Percentiles rank a stretch among this genome's conserved stretches.
These are phyloP conservation scores for Fomes fomentarius DNA, from an alignment of 1,284 basidiomycete genomes.

Conservation along the genomic window DNA sequence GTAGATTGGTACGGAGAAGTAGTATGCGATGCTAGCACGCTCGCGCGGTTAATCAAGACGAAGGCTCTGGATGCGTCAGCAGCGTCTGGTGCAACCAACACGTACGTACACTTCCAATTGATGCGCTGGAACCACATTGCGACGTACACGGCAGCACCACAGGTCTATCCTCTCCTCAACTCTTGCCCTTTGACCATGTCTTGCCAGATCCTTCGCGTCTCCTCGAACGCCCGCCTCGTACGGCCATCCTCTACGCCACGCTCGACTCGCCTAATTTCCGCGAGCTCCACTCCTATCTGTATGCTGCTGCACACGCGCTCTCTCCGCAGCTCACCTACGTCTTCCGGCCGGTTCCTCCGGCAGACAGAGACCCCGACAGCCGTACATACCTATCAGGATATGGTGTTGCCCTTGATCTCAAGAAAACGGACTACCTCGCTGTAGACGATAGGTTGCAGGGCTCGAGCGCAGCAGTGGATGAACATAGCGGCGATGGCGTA, in stretches of 20 bases:
- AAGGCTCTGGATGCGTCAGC: constrained; percentile 53
- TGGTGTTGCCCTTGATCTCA: constrained; percentile 90
- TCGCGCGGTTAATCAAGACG: constrained; percentile 58
- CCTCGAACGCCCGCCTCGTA: constrained; percentile 48
- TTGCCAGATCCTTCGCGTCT: constrained; percentile 48
- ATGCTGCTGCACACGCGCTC: constrained; percentile 48
- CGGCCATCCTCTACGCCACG: constrained; percentile 78
- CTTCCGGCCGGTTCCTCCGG: constrained; percentile 67
- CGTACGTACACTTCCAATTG: constrained; percentile 27
- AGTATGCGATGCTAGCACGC: constrained; percentile 71
- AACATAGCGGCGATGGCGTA: neutral
- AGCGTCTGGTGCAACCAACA: constrained; percentile 9
- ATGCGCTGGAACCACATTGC: too few relatives aligned
- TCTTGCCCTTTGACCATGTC: constrained; percentile 75
- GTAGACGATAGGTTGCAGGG: constrained; percentile 76
- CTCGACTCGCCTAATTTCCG: constrained; percentile 62
- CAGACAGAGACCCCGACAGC: constrained; percentile 20
- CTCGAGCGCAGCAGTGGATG: constrained; percentile 1
- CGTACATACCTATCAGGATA: constrained; percentile 79
- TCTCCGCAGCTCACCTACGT: constrained; percentile 68
- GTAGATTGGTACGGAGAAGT: constrained; percentile 85
- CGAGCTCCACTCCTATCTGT: constrained; percentile 67
- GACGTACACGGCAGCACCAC: too few relatives aligned
- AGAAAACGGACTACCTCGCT: constrained; percentile 97
- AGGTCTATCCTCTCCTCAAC: constrained; percentile 42